Percentiles rank a stretch among this genome's conserved stretches.
These are phyloP conservation scores for Lepidium didymum DNA, from an alignment of 345 rosid species.

Conservation along the genomic window DNA sequence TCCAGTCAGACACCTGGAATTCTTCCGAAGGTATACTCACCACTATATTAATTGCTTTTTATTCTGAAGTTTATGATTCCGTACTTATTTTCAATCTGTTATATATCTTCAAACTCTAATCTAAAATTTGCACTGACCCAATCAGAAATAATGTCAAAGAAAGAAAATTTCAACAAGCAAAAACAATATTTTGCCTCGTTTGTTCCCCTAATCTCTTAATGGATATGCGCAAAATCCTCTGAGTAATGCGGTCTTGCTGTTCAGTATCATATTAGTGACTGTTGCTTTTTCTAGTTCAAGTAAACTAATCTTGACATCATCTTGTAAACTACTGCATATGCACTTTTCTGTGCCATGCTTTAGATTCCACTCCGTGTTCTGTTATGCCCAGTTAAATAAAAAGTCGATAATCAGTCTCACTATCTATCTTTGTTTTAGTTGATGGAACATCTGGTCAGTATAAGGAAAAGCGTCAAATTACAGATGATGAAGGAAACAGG, in stretches of 20 bases:
- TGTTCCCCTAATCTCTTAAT: not conserved
- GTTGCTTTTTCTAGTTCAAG: slow-evolving; percentile 12
- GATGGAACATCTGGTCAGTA: slow-evolving; percentile 78
- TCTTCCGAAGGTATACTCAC: slow-evolving; percentile 72
- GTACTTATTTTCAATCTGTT: not conserved
- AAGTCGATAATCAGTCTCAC: slow-evolving; percentile 8
- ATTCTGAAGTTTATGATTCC: not conserved
- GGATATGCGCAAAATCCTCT: not conserved
- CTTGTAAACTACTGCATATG: not conserved
- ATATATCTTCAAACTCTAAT: not conserved
- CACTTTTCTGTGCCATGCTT: slow-evolving; percentile 4
- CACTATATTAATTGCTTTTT: not conserved
- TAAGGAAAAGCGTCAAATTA: slow-evolving; percentile 78
- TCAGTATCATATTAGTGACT: slow-evolving; percentile 8
- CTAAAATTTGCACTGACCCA: not conserved
- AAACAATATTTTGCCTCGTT: not conserved
- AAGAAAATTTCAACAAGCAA: not conserved
- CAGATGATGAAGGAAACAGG: slow-evolving; percentile 84
- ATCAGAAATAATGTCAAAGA: not conserved
- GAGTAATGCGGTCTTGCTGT: not conserved
- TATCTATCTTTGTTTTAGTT: slow-evolving; percentile 44
- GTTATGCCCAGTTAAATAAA: not conserved
- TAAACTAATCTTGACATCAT: not conserved
- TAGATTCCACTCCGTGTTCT: slow-evolving; percentile 1
- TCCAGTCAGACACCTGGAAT: slow-evolving; percentile 65